Evolutionary conservation across 805 yeast genomes (phyloP).

Genomic region (Priceomyces haplophilus): DNA sequence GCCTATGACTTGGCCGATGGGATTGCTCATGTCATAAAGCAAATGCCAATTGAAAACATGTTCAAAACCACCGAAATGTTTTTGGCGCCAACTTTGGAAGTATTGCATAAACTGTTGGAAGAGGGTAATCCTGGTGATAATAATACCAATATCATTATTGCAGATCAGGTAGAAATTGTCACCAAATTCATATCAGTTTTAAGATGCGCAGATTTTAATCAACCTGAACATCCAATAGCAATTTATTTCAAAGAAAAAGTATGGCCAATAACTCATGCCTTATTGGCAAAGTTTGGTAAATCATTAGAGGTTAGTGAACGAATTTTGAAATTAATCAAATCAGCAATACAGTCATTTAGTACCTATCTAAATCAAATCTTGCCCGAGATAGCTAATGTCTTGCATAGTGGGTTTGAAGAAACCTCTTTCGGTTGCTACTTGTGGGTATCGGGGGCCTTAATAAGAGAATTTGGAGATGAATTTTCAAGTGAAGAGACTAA

Average conservation of each 20-base stretch:
- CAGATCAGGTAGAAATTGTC: conserved; percentile 72
- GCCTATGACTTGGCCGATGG: conserved; percentile 85
- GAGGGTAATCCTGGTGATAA: conserved; percentile 20
- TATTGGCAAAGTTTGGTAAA: conserved; percentile 55
- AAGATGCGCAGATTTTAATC: conserved; percentile 41
- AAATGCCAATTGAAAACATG: conserved; percentile 53
- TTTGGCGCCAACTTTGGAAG: conserved; percentile 60
- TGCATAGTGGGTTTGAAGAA: conserved; percentile 66
- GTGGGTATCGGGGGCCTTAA: conserved; percentile 84
- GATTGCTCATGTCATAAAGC: conserved; percentile 73
- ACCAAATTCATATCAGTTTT: conserved; percentile 58
- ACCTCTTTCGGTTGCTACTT: conserved; percentile 78
- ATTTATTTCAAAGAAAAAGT: conserved; percentile 48
- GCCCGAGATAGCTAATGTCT: conserved; percentile 59
- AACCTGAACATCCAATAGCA: conserved; percentile 48
- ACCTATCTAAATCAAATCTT: conserved; percentile 57
- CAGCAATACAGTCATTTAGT: conserved; percentile 60
- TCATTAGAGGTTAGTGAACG: conserved; percentile 71
- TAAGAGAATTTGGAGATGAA: conserved; percentile 69
- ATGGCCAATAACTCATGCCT: conserved; percentile 55
- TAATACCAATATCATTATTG: conserved; percentile 44
- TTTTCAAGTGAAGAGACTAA: conserved; percentile 45
- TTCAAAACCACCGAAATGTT: conserved; percentile 58
- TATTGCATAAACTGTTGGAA: conserved; percentile 28
- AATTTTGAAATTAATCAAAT: conserved; percentile 62